phyloP scores from a whole-genome alignment of 2,329 filamentous ascomycete species.

The Ophiostoma novo-ulmi region DNA sequence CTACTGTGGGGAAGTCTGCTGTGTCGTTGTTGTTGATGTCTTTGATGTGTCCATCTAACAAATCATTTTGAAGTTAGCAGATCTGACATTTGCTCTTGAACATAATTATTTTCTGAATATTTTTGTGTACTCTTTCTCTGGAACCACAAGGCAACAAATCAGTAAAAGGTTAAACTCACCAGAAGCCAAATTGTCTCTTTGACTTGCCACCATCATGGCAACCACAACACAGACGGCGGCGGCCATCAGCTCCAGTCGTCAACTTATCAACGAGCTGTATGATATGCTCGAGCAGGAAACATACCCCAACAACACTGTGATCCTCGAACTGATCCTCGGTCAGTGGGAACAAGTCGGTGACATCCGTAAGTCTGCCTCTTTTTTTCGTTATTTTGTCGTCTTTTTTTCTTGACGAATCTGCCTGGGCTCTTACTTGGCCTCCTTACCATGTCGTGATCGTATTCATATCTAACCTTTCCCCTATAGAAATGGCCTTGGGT shows the following conservation, averaged over 20 bases:
- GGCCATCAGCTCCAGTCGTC: not conserved
- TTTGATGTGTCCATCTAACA: not conserved
- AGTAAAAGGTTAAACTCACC: not conserved
- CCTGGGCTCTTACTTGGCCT: not conserved
- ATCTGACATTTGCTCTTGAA: not conserved
- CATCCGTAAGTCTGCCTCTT: constrained; percentile 8
- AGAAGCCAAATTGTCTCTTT: not conserved
- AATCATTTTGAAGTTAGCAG: not conserved
- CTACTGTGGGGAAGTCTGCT: not conserved
- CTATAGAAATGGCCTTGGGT: constrained; percentile 21
- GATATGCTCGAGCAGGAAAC: constrained; percentile 22
- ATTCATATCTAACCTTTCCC: not conserved
- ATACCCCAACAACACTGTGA: constrained; percentile 19
- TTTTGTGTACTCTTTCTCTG: not conserved
- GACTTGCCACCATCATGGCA: not conserved
- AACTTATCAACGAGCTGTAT: constrained; percentile 26
- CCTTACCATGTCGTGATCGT: not conserved
- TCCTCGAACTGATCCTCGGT: constrained; percentile 25
- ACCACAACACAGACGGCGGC: not conserved
- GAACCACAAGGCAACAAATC: not conserved
- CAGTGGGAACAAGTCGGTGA: constrained; percentile 25
- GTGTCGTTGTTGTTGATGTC: not conserved
- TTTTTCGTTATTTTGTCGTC: not conserved
- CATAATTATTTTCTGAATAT: not conserved
- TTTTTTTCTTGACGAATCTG: not conserved